These are phyloP conservation scores for Coleophoma cylindrospora DNA, from an alignment of 2,329 filamentous ascomycete species.

Conservation along the genomic window DNA sequence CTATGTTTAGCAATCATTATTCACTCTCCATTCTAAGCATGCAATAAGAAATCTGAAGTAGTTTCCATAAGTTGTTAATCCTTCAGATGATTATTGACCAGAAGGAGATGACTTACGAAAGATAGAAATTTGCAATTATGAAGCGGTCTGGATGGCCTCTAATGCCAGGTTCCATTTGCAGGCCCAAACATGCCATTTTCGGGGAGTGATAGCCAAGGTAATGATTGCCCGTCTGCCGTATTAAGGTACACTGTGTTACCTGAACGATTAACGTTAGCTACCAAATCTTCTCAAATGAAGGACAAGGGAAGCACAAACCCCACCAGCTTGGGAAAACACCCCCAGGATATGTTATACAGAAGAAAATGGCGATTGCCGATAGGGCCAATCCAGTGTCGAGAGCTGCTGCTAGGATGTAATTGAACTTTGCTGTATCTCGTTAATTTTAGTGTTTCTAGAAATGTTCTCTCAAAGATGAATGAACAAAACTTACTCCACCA, in stretches of 20 bases:
- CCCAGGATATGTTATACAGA: conserved; percentile 61
- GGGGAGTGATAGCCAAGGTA: conserved; percentile 10
- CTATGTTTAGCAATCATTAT: no score
- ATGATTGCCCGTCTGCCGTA: conserved; percentile 14
- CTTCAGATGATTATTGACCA: no score
- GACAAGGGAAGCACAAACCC: conserved; percentile 33
- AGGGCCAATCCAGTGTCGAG: conserved; percentile 66
- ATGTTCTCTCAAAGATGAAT: background rate
- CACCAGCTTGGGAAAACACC: conserved; percentile 49
- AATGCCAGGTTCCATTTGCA: conserved; percentile 7
- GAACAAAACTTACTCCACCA: conserved; percentile 56
- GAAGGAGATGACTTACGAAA: no score
- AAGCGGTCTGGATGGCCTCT: background rate
- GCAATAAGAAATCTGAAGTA: no score
- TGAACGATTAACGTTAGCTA: background rate
- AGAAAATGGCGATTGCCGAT: conserved; percentile 63
- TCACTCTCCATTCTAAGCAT: no score
- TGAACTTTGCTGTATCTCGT: conserved; percentile 24
- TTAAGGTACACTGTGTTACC: conserved; percentile 16
- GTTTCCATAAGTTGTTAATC: no score
- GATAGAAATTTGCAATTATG: no score
- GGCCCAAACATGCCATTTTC: conserved; percentile 11
- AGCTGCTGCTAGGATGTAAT: conserved; percentile 58
- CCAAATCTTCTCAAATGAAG: no score
- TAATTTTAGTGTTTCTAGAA: background rate